Percentiles rank a stretch among this genome's conserved stretches.
Evolutionary conservation across 768 basidiomycete genomes (phyloP).

Genomic region (Lenzites betulinus): DNA sequence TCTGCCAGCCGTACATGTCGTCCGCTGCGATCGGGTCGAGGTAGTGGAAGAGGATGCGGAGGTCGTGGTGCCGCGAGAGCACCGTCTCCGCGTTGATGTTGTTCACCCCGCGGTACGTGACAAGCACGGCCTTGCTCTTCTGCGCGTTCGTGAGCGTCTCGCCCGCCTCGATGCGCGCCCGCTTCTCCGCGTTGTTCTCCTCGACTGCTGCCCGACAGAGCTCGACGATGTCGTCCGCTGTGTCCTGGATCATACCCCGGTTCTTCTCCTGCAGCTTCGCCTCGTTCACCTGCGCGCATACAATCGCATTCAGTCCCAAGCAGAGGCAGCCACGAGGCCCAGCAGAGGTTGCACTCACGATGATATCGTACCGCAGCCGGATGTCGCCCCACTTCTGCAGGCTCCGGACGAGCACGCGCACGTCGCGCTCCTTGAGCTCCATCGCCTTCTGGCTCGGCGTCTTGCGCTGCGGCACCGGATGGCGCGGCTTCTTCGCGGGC

Average conservation of each 20-base stretch:
- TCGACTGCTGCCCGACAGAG: constrained; percentile 82
- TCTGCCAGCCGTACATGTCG: constrained; percentile 79
- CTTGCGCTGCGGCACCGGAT: constrained; percentile 76
- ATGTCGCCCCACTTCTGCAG: constrained; percentile 99
- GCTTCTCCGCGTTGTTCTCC: constrained; percentile 81
- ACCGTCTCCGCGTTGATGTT: constrained; percentile 99
- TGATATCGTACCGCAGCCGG: constrained; percentile 88
- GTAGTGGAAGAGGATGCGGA: constrained; percentile 83
- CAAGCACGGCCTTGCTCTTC: constrained; percentile 96
- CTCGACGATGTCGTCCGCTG: constrained; percentile 90
- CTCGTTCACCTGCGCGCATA: constrained; percentile 74
- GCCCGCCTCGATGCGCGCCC: constrained; percentile 71
- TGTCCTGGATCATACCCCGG: constrained; percentile 85
- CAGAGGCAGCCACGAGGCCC: too few species aligned
- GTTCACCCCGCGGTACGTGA: constrained; percentile 84
- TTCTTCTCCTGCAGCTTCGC: constrained; percentile 94
- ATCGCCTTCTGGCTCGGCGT: constrained; percentile 92
- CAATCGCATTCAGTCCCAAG: too few species aligned
- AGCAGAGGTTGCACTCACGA: constrained; percentile 60
- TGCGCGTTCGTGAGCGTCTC: constrained; percentile 91
- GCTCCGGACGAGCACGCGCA: constrained; percentile 92
- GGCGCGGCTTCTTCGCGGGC: constrained; percentile 73
- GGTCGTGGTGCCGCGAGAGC: constrained; percentile 83
- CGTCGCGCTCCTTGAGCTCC: constrained; percentile 96
- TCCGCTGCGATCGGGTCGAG: constrained; percentile 61